These are phyloP conservation scores for Nidularia pulvinata DNA, from an alignment of 768 basidiomycete genomes.

Conservation along the genomic window DNA sequence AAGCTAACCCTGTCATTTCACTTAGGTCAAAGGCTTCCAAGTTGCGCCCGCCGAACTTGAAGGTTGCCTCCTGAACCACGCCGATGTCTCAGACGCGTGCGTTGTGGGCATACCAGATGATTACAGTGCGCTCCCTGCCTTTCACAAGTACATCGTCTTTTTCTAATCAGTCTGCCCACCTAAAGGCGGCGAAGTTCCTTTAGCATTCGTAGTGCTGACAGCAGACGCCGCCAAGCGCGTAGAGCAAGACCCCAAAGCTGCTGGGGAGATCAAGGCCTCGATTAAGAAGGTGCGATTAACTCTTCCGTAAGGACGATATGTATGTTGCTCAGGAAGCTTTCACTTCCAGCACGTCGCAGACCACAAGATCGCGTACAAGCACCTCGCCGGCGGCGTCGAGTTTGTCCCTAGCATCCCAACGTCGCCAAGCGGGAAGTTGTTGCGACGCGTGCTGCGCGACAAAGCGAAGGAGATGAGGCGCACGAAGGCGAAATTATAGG, in stretches of 20 bases:
- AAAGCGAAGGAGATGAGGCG: slow-evolving; percentile 22
- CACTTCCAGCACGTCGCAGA: slow-evolving; percentile 3
- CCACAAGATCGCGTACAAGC: slow-evolving; percentile 3
- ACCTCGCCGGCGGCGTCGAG: slow-evolving; percentile 1
- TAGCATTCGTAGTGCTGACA: slow-evolving; percentile 65
- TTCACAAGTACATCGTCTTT: slow-evolving; percentile 1
- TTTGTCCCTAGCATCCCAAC: neutral
- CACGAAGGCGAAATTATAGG: neutral
- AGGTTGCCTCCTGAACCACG: slow-evolving; percentile 59
- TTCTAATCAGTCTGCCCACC: neutral
- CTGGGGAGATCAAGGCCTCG: slow-evolving; percentile 34
- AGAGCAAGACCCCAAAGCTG: slow-evolving; percentile 19
- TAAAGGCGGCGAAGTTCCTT: slow-evolving; percentile 62
- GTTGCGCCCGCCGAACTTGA: slow-evolving; percentile 77
- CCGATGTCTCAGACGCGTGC: slow-evolving; percentile 59
- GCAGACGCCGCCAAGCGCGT: slow-evolving; percentile 34
- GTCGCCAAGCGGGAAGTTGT: slow-evolving; percentile 1
- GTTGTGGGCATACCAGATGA: slow-evolving; percentile 71
- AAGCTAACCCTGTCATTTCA: slow-evolving; percentile 23
- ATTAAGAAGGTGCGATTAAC: slow-evolving; percentile 39
- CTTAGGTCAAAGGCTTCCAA: slow-evolving; percentile 68
- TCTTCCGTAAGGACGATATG: neutral
- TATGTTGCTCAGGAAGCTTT: neutral
- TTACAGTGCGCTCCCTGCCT: slow-evolving; percentile 36
- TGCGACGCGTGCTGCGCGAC: slow-evolving; percentile 27